Base-by-base conservation (phyloP, 257 asterid species). In the Petunia axillaris region DNA sequence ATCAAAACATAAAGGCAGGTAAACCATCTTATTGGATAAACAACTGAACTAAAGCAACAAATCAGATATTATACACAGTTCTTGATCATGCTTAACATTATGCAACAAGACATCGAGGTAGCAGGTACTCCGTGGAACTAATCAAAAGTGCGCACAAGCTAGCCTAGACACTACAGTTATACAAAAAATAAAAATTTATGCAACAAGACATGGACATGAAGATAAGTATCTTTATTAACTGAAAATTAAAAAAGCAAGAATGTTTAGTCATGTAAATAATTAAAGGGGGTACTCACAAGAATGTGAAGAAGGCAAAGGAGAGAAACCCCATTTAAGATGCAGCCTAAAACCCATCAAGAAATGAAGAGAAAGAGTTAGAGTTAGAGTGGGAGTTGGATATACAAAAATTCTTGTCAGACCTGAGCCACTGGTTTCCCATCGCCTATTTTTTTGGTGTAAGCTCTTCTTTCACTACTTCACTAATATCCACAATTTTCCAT, bases 381-480 rank as follows among this genome's bases (percentile, higher is more conserved):
- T 35, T 60, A 73, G 81, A 82, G 75, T 25, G 25, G 25, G 25
- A 76, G 46, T 75, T 76, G 25, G 25, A 25, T 25, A 25, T 83
- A 82, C 81, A 79, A 25, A 25, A 25, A 25, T 52, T 82, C 36
- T 82, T 82, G 86, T 79, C 87, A 81, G 83, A 87, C 84, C 92
- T 83, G 90, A 86, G 83, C 98, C 98, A 93, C 96, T 86, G 93
- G 82, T 91, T 25, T 87, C 92, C 86, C 92, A 93, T 90, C 98
- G 82, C 25, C 25, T 25, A 84, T 41, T 66, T 78, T 25, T 25
- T 25, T 25, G 25, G 39, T 44, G 54, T 43, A 58, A 65, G 84
- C 75, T 70, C 78, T 67, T 10, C 63, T 8, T 82, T 84, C 89
- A 83, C 86, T 70, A 77, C 59, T 82, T 84, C 57, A 25, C 0